Evolutionary conservation across 805 yeast species (phyloP).

Genomic region (Priceomyces haplophilus): DNA sequence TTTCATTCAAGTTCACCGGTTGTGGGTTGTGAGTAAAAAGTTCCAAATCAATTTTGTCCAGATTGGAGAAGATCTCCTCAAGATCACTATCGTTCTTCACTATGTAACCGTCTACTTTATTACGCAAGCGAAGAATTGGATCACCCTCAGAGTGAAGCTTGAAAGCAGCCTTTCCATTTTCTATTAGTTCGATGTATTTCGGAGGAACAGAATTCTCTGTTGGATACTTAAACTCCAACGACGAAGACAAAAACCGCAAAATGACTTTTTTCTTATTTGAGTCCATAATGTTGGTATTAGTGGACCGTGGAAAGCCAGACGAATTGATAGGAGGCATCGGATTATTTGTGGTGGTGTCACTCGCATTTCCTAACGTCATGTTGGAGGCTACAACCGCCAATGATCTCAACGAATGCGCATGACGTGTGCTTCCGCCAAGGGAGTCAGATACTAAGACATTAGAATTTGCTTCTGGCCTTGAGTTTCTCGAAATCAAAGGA

Average conservation of each 20-base stretch:
- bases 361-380: conserved; percentile 9
- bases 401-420: conserved; percentile 16
- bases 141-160: conserved; percentile 21
- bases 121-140: conserved; percentile 24
- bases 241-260: conserved; percentile 51
- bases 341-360: not conserved
- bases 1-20: conserved; percentile 35
- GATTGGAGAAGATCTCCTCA: conserved; percentile 34
- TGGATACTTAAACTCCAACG: conserved; percentile 64
- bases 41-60: conserved; percentile 34
- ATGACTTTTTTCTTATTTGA: conserved; percentile 27
- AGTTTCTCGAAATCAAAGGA: conserved; percentile 53
- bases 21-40: conserved; percentile 32
- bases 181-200: conserved; percentile 69
- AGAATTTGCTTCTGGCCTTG: not conserved
- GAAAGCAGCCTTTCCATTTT: conserved; percentile 74
- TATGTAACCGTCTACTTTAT: conserved; percentile 21
- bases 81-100: conserved; percentile 34
- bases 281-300: conserved; percentile 30
- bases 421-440: conserved; percentile 1
- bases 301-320: not conserved
- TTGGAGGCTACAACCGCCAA: conserved; percentile 37
- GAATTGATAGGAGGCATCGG: not conserved
- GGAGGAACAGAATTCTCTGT: conserved; percentile 74
- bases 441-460: not conserved